phyloP scores from a whole-genome alignment of 148 eudicot genomes.

The Rheum nobile region DNA sequence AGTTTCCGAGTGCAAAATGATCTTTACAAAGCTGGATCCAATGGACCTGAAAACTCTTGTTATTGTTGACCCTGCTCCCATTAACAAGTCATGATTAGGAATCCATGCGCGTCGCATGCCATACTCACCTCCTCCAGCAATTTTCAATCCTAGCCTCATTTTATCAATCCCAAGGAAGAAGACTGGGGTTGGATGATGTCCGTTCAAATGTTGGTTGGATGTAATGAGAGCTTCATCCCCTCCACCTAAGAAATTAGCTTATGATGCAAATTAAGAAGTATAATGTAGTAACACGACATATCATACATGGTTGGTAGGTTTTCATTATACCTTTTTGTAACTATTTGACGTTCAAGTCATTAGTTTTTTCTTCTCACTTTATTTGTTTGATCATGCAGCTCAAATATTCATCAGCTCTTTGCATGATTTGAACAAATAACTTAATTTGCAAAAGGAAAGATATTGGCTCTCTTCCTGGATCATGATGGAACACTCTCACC shows the following conservation, averaged over 20 bases:
- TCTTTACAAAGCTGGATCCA: conserved; percentile 21
- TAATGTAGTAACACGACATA: conserved; percentile 38
- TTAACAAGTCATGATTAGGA: conserved; percentile 57
- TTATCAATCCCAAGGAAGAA: conserved; percentile 71
- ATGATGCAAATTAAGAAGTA: conserved; percentile 33
- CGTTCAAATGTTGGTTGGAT: conserved; percentile 57
- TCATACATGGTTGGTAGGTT: conserved; percentile 61
- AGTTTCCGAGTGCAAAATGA: conserved; percentile 9
- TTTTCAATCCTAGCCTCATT: conserved; percentile 36
- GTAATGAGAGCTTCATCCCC: conserved; percentile 94
- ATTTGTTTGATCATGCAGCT: conserved; percentile 32
- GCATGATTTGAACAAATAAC: conserved; percentile 62
- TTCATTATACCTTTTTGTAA: background rate
- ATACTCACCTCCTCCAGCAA: conserved; percentile 37
- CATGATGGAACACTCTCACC: conserved; percentile 97
- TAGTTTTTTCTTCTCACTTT: background rate
- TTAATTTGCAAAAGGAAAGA: conserved; percentile 64
- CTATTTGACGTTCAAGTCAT: background rate
- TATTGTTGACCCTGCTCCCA: conserved; percentile 62
- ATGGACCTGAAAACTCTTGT: conserved; percentile 82
- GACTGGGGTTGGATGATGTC: conserved; percentile 60
- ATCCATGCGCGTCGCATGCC: conserved; percentile 43
- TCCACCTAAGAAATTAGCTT: conserved; percentile 42
- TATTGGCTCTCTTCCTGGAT: conserved; percentile 76
- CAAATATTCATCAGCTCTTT: conserved; percentile 94